Base-by-base conservation (phyloP, 192 early-diverging fungal species). In the Entomortierella chlamydospora region DNA sequence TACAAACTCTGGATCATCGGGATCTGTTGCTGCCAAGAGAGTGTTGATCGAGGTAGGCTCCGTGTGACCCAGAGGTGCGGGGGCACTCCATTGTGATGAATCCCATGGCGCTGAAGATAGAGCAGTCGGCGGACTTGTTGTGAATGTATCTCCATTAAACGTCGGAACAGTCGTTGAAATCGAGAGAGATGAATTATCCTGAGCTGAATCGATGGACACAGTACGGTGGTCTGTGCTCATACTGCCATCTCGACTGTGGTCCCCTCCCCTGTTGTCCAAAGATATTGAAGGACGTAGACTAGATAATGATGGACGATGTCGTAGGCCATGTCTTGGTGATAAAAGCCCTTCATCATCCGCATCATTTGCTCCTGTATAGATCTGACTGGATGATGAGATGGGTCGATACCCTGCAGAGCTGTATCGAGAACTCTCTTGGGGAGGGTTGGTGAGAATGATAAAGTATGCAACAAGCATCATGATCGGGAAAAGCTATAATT, bases 31-130 rank as follows among this genome's bases (percentile, higher is more conserved):
- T 28, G 67, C 60, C 9, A 79, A 43, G 0, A 79, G 34, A 1
- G 76, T 79, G 26, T 79, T 79, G 52, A 79, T 79, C 22, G 76
- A 79, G 0, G 76, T 79, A 1, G 76, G 76, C 26, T 79, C 76
- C 2, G 43, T 50, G 3, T 43, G 39, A 4, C 59, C 42, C 9
- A 42, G 60, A 20, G 55, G 55, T 22, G 47, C 31, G 9, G 67
- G 55, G 17, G 39, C 49, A 53, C 63, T 47, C 25, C 15, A 69
- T 12, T 50, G 65, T 10, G 65, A 17, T 39, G 49, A 18, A 0
- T 69, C 54, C 61, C 66, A 62, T 12, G 60, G 15, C 7, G 54
- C 49, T 7, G 31, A 18, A 4, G 63, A 51, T 0, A 34, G 47
- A 11, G 31, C 23, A 28, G 47, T 17, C 15, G 26, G 17, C 33